Base-by-base conservation (phyloP, 441 rosid species). In the Gossypium schwendimanii region DNA sequence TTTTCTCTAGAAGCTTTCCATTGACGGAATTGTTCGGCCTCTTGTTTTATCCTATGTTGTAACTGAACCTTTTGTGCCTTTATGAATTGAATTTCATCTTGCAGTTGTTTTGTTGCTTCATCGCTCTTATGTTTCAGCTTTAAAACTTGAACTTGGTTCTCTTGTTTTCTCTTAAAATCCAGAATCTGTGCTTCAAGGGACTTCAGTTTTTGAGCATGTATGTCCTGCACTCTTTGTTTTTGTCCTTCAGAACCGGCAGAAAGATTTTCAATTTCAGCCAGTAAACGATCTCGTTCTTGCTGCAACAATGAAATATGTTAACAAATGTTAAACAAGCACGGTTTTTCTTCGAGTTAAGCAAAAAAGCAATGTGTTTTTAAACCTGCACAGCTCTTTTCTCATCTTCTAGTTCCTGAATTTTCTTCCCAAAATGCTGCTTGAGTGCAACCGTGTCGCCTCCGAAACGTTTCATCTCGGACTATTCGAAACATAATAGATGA, bases 21-120 rank as follows among this genome's bases (percentile, higher is more conserved):
- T 70, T 85, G 94, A 59, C 97, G 86, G 79, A 91, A 91, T 75
- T 91, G 98, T 74, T 89, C 97, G 31, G 96, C 94, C 81, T 93
- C 98, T 78, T 91, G 96, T 84, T 91, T 93, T 82, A 93, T 93
- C 77, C 82, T 91, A 45, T 91, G 90, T 68, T 90, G 98, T 84
- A 93, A 83, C 73, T 93, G 97, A 84, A 93, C 98, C 93, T 96
- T 96, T 79, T 93, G 98, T 49, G 97, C 94, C 83, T 96, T 93
- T 63, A 96, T 96, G 58, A 82, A 91, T 78, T 90, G 98, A 78
- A 96, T 96, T 89, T 96, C 99, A 23, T 93, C 99, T 72, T 91
- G 98, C 76, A 96, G 82, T 45, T 95, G 83, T 83, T 83, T 89
- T 73, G 98, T 89, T 5, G 98, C 97, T 71, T 96, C 99, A 71